phyloP scores from a whole-genome alignment of 2,329 filamentous ascomycete genomes.

The Claviceps purpurea region DNA sequence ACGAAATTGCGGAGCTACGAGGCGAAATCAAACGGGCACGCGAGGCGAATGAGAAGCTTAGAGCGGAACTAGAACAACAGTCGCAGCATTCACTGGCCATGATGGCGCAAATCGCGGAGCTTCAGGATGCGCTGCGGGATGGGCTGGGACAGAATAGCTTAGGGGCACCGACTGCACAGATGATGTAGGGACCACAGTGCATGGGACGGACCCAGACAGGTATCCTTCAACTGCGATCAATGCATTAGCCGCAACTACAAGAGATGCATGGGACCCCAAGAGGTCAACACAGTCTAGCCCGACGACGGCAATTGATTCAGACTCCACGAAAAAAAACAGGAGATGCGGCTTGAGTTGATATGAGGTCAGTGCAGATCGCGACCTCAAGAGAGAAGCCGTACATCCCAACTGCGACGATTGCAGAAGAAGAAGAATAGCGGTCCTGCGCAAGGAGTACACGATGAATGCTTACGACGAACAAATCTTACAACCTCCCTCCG shows the following conservation, averaged over 20 bases:
- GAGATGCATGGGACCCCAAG: not conserved
- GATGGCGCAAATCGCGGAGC: constrained; percentile 34
- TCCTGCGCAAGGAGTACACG: not conserved
- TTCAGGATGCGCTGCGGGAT: constrained; percentile 29
- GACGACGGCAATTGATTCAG: too few species aligned
- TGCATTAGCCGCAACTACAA: not conserved
- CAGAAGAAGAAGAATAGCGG: not conserved
- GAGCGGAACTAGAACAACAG: constrained; percentile 34
- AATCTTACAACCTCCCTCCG: not conserved
- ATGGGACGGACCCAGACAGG: not conserved
- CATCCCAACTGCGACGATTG: not conserved
- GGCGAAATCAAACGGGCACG: constrained; percentile 54
- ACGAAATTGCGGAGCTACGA: constrained; percentile 42
- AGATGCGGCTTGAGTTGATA: too few species aligned
- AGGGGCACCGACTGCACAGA: constrained; percentile 27
- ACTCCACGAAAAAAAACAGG: too few species aligned
- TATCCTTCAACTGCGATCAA: not conserved
- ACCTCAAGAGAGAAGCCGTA: too few species aligned
- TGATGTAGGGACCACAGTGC: constrained; percentile 18
- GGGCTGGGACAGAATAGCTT: constrained; percentile 18
- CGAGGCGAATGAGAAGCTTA: constrained; percentile 49
- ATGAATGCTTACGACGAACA: constrained; percentile 1
- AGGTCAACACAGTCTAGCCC: not conserved
- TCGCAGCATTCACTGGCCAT: constrained; percentile 31
- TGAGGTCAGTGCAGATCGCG: too few species aligned